Evolutionary conservation across 805 yeast species (phyloP).

Genomic region (Candida railenensis): DNA sequence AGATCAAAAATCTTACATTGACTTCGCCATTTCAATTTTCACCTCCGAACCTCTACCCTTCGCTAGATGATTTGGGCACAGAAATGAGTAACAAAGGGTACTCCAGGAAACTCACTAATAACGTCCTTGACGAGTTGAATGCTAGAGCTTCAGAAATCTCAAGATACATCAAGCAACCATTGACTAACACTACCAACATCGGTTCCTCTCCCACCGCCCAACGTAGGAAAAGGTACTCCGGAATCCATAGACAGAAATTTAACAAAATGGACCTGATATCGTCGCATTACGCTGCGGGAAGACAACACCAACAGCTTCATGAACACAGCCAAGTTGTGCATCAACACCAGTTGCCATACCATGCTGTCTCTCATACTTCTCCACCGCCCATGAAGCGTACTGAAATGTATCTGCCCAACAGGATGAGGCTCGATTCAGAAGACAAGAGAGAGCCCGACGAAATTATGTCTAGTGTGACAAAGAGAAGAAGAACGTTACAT

Average conservation of each 20-base stretch:
- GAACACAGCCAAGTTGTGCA: conserved; percentile 25
- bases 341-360: background rate
- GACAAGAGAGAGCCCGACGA: conserved; percentile 3
- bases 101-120: conserved; percentile 45
- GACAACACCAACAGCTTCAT: conserved; percentile 9
- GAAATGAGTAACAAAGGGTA: conserved; percentile 43
- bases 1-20: conserved; percentile 30
- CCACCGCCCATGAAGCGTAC: background rate
- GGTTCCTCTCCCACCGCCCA: conserved; percentile 3
- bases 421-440: background rate
- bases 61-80: conserved; percentile 10
- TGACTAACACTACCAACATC: conserved; percentile 10
- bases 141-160: conserved; percentile 40
- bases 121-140: conserved; percentile 46
- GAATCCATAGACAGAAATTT: conserved; percentile 33
- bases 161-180: conserved; percentile 9
- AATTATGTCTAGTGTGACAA: conserved; percentile 12
- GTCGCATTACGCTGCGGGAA: conserved; percentile 45
- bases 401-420: conserved; percentile 2
- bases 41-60: conserved; percentile 11
- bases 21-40: conserved; percentile 25
- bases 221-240: conserved; percentile 29
- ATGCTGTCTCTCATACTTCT: background rate
- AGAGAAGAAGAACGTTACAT: conserved; percentile 40
- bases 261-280: conserved; percentile 50